Conservation (phyloP, 2,329 filamentous ascomycete species). For the Daldinia sp. region DNA sequence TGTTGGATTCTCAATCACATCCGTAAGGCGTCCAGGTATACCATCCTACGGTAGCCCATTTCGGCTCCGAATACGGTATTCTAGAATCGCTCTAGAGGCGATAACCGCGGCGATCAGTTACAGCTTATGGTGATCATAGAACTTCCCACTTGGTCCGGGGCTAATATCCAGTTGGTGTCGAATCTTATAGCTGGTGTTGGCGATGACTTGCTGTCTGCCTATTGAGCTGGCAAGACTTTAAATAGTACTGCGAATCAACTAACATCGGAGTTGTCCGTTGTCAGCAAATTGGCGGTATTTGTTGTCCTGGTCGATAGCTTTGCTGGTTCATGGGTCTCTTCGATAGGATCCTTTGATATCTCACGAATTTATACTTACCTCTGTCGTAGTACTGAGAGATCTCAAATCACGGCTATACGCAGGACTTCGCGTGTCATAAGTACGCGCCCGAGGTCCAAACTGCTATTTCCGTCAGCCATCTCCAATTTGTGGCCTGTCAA, state of each 20-base stretch:
- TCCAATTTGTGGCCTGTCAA: not conserved
- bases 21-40: constrained; percentile 25
- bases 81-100: constrained; percentile 34
- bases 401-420: constrained; percentile 17
- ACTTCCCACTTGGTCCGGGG: constrained; percentile 29
- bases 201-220: constrained; percentile 7
- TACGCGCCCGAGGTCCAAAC: not conserved
- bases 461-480: not conserved
- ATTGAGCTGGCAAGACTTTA: constrained; percentile 14
- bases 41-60: constrained; percentile 27
- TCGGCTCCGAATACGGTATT: constrained; percentile 27
- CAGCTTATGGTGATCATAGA: constrained; percentile 24
- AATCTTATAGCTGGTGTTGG: constrained; percentile 28
- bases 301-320: constrained; percentile 2
- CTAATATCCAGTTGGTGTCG: constrained; percentile 21
- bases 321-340: constrained; percentile 11
- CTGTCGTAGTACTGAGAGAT: constrained; percentile 5
- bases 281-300: constrained; percentile 2
- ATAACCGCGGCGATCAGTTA: constrained; percentile 21
- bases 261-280: constrained; percentile 1
- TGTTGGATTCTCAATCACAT: constrained; percentile 12
- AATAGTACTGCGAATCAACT: constrained; percentile 8
- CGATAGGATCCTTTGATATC: constrained; percentile 14
- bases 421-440: not conserved
- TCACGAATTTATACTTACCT: not conserved